Evolutionary conservation across 768 basidiomycete genomes (phyloP).

Genomic region (Lentinula aciculospora): DNA sequence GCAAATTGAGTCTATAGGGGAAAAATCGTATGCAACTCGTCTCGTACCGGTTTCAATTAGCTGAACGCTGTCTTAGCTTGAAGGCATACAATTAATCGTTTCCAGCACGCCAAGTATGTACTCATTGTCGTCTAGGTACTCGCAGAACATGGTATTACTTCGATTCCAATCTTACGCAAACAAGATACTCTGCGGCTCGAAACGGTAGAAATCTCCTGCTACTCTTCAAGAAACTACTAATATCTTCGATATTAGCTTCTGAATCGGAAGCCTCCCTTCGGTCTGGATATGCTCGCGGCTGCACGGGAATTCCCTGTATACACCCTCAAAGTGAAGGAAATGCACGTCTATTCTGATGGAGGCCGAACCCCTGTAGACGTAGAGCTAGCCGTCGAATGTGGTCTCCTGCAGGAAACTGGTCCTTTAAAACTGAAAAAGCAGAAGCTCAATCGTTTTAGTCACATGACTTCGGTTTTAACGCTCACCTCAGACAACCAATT

Average conservation of each 20-base stretch:
- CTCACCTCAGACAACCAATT: constrained; percentile 70
- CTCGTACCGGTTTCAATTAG: background rate
- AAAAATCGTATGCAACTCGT: constrained; percentile 71
- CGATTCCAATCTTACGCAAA: constrained; percentile 48
- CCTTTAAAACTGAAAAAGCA: constrained; percentile 35
- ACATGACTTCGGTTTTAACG: constrained; percentile 70
- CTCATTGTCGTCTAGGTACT: constrained; percentile 47
- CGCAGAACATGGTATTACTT: constrained; percentile 65
- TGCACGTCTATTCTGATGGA: constrained; percentile 32
- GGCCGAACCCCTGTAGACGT: constrained; percentile 52
- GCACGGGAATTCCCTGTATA: constrained; percentile 66
- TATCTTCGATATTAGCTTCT: constrained; percentile 44
- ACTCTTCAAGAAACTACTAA: background rate
- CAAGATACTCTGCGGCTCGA: constrained; percentile 62
- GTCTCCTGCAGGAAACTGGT: constrained; percentile 29
- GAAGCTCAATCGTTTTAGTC: constrained; percentile 31
- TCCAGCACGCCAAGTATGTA: constrained; percentile 9
- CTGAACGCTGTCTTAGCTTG: constrained; percentile 18
- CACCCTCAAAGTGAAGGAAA: constrained; percentile 43
- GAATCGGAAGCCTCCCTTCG: constrained; percentile 72
- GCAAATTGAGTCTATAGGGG: constrained; percentile 88
- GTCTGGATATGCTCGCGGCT: constrained; percentile 57
- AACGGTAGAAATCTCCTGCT: constrained; percentile 32
- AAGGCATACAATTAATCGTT: constrained; percentile 19
- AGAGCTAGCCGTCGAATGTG: constrained; percentile 54